Evolutionary conservation across 2,329 filamentous ascomycete genomes (phyloP), one percentile per base, ranked within the genome.

Genomic region (Coleophoma eucalyptorum): DNA sequence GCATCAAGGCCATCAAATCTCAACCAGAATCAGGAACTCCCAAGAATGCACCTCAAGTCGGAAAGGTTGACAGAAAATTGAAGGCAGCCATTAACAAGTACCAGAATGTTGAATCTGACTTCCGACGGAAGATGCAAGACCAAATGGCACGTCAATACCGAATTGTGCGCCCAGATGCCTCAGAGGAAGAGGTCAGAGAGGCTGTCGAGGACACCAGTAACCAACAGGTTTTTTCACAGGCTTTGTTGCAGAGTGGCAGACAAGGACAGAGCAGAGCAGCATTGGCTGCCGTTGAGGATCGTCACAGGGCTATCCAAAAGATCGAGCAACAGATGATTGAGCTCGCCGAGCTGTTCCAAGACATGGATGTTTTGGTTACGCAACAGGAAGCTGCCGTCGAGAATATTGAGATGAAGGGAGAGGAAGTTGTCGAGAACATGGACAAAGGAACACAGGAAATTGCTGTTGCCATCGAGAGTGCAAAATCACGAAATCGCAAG

Each of bases 281-380:
- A 34, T 78, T 96, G 50, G 81, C 81, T 59, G 90, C 90, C 58
- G 90, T 96, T 34, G 81, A 87, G 68, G 83, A 89, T 64, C 87
- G 94, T 58, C 91, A 96, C 68, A 83, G 83, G 48, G 91, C 89
- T 40, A 88, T 99, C 59, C 83, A 91, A 71, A 93, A 95, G 78
- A 96, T 97, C 65, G 91, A 96, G 74, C 78, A 82, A 65, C 89
- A 95, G 67, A 89, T 97, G 81, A 83, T 89, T 11, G 89, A 96
- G 70, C 77, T 99, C 50, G 83, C 88, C 5, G 83, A 94, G 69
- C 76, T 97, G 49, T 96, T 97, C 81, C 83, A 91, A 66, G 87
- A 97, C 60, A 86, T 97, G 73, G 89, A 96, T 60, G 84, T 85
- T 32, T 76, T 96, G 46, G 86, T 97, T 54, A 79, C 91, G 34